Evolutionary conservation across 768 basidiomycete species (phyloP), one percentile per base, ranked within the genome.

Genomic region (Pleurotus giganteus): DNA sequence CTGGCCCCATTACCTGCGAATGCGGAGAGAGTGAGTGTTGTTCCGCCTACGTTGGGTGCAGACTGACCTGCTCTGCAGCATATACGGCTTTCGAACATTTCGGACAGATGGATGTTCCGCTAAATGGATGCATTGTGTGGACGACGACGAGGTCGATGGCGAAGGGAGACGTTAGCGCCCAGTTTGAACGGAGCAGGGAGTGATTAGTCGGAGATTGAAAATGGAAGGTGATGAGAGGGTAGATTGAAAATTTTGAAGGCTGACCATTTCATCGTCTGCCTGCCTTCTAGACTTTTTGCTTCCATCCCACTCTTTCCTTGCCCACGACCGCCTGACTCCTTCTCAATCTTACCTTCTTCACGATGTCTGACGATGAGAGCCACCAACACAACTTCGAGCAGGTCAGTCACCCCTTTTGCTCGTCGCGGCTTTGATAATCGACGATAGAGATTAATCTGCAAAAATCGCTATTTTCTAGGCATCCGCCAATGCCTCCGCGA

Each of bases 331-430:
- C 44, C 45, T 39, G 28, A 50, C 56, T 62, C 39, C 39, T 45
- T 45, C 8, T 45, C 8, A 45, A 24, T 26, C 26, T 61, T 61
- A 60, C 61, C 56, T 60, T 65, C 59, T 64, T 58, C 62, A 81
- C 73, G 77, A 91, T 91, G 89, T 89, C 87, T 69, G 93, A 96
- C 78, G 92, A 96, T 72, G 90, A 92, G 73, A 57, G 76, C 61
- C 92, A 94, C 79, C 83, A 94, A 66, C 88, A 93, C 68, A 81
- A 77, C 68, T 94, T 97, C 65, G 91, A 95, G 78, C 78, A 83
- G 79, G 89, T 88, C 49, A 56, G 77, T 62, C 37, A 27, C 45
- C 58, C 17, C 6, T 4, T 23, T 58, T 34, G 13, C 45, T 49
- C 47, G 41, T 53, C 44, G 58, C 37, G 44, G 57, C 56, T 52